These are phyloP conservation scores for Apodospora peruviana DNA, from an alignment of 495 filamentous ascomycete genomes.

Conservation along the genomic window DNA sequence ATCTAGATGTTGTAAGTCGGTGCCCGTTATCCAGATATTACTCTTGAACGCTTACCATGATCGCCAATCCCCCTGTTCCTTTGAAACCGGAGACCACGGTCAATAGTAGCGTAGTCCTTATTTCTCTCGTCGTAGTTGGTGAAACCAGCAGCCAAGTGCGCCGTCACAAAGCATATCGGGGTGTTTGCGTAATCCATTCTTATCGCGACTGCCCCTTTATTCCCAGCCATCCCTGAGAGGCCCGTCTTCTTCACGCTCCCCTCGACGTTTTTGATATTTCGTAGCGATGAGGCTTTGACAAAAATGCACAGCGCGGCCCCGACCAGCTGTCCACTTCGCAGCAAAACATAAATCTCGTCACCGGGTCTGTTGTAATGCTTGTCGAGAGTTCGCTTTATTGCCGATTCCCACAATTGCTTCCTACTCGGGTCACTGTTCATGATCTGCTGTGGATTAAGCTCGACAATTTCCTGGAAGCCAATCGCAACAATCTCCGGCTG, in stretches of 20 bases:
- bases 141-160: conserved; percentile 94
- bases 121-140: conserved; percentile 96
- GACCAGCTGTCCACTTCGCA: conserved; percentile 91
- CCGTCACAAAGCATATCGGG: conserved; percentile 90
- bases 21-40: not conserved
- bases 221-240: conserved; percentile 93
- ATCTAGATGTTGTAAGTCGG: conserved; percentile 34
- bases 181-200: conserved; percentile 94
- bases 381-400: conserved; percentile 75
- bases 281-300: conserved; percentile 69
- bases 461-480: conserved; percentile 96
- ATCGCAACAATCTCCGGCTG: conserved; percentile 79
- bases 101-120: conserved; percentile 85
- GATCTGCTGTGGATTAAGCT: conserved; percentile 94
- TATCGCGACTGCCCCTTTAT: conserved; percentile 97
- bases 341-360: conserved; percentile 74
- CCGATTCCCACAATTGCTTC: conserved; percentile 78
- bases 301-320: conserved; percentile 89
- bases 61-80: conserved; percentile 83
- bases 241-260: conserved; percentile 96
- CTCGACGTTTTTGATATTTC: conserved; percentile 90
- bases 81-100: conserved; percentile 81
- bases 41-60: conserved; percentile 53
- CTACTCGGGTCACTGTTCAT: conserved; percentile 94
- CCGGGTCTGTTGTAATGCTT: conserved; percentile 52